Base-by-base conservation (phyloP, 139 green algal genomes). In the Chlorella sp. region DNA sequence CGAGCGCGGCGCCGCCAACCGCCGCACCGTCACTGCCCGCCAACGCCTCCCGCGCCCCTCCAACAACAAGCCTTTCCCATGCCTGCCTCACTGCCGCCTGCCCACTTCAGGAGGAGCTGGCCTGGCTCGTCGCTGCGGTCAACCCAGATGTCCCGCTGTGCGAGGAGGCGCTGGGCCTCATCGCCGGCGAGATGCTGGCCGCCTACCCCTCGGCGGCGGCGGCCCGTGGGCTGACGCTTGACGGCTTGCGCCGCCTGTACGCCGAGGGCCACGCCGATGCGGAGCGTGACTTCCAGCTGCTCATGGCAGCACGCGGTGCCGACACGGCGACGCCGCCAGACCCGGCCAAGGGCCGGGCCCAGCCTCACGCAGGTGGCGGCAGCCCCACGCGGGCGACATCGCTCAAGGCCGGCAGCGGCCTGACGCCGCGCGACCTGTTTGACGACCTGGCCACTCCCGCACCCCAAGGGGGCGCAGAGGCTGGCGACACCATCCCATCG, bases 131-230 rank as follows among this genome's bases (percentile, higher is more conserved):
- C 8, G 19, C 36, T 8, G 41, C 46, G 5, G 67, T 81, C 1
- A 85, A 85, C 53, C 79, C 74, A 19, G 79, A 82, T 8, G 42
- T 67, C 31, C 51, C 55, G 23, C 59, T 85, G n/a, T 45, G 15
- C 9, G 66, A 77, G 38, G 58, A 21, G 5, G 63, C 80, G 1
- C 36, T 85, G 33, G 67, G 50, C 35, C 46, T 85, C 11, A 85
- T 85, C 45, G 25, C 69, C 11, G 79, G 82, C 25, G 74, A 85
- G 73, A 56, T 85, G 23, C 6, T n/a, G n/a, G n/a, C n/a, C n/a
- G n/a, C n/a, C n/a, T n/a, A n/a, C n/a, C n/a, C n/a, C n/a, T n/a
- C n/a, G n/a, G n/a, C n/a, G n/a, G n/a, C n/a, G n/a, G n/a, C n/a
- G n/a, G n/a, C n/a, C n/a, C n/a, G n/a, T n/a, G n/a, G 79, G 8